Evolutionary conservation across 2,329 filamentous ascomycete genomes (phyloP).

Genomic region (Colletotrichum sp.): DNA sequence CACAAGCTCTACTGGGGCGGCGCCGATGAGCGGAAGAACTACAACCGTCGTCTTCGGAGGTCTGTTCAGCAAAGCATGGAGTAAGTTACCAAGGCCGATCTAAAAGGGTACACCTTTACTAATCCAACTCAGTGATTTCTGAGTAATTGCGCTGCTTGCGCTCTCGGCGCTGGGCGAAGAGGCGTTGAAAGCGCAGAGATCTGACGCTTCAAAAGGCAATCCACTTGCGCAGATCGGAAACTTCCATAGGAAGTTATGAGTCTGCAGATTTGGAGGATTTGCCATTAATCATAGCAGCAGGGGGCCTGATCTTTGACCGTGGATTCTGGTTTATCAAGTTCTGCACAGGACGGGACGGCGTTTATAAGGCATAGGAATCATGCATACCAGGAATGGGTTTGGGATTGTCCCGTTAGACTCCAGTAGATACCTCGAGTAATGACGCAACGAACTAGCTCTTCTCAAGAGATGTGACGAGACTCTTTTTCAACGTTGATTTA

Average conservation of each 20-base stretch:
- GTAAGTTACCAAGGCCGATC: constrained; percentile 39
- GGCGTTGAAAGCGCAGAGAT: neutral
- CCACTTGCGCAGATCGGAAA: neutral
- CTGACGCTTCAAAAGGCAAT: neutral
- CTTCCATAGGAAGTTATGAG: neutral
- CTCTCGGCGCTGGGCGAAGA: neutral
- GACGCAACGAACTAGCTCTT: constrained; percentile 16
- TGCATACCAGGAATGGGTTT: constrained; percentile 17
- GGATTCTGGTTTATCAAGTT: constrained; percentile 4
- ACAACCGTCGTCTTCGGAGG: constrained; percentile 80
- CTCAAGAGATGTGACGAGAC: neutral
- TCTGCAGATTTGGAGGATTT: neutral
- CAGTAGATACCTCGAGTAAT: constrained; percentile 22
- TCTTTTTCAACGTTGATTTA: neutral
- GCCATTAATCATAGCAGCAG: neutral
- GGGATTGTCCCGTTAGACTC: constrained; percentile 18
- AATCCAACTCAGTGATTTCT: constrained; percentile 1
- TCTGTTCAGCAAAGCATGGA: constrained; percentile 75
- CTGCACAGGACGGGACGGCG: constrained; percentile 9
- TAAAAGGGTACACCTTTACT: neutral
- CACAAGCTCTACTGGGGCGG: constrained; percentile 87
- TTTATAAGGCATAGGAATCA: constrained; percentile 15
- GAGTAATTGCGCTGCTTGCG: neutral
- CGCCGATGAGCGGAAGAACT: constrained; percentile 79
- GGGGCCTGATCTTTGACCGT: neutral